Percentiles rank a stretch among this genome's conserved stretches.
Conservation (phyloP, 73 alveolate genomes). For the Symbiodinium pilosum region DNA sequence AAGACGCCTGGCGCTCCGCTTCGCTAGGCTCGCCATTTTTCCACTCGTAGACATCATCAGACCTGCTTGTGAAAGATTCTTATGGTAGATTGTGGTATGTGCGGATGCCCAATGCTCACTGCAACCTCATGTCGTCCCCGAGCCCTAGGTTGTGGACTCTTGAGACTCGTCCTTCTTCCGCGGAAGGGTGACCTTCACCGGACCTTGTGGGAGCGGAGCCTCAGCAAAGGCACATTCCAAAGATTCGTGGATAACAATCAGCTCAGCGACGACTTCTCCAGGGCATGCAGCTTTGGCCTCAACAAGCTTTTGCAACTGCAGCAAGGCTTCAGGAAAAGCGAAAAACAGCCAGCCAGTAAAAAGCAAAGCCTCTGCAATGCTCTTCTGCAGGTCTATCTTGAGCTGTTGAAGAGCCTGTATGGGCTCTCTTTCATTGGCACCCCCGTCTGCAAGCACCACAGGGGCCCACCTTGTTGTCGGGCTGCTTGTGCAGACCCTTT, state of each 20-base stretch:
- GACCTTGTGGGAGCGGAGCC: slow-evolving; percentile 5
- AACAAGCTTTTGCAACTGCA: neutral
- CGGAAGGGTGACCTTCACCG: neutral
- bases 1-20: slow-evolving; percentile 56
- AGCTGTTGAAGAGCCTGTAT: slow-evolving; percentile 81
- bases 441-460: too few relatives aligned
- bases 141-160: neutral
- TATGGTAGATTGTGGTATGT: too few relatives aligned
- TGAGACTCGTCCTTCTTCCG: neutral
- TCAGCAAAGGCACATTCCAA: too few relatives aligned
- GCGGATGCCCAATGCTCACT: too few relatives aligned
- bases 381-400: slow-evolving; percentile 41
- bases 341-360: neutral
- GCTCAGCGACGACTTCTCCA: neutral
- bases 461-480: slow-evolving; percentile 47
- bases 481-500: slow-evolving; percentile 70
- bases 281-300: slow-evolving; percentile 73
- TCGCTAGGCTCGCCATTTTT: slow-evolving; percentile 67
- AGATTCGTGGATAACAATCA: too few relatives aligned
- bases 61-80: neutral
- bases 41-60: slow-evolving; percentile 53
- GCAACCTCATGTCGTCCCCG: too few relatives aligned
- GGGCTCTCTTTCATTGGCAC: neutral
- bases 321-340: neutral
- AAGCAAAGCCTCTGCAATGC: slow-evolving; percentile 32